Base-by-base conservation (phyloP, 2,329 filamentous ascomycete species). In the Whalleya microplaca region DNA sequence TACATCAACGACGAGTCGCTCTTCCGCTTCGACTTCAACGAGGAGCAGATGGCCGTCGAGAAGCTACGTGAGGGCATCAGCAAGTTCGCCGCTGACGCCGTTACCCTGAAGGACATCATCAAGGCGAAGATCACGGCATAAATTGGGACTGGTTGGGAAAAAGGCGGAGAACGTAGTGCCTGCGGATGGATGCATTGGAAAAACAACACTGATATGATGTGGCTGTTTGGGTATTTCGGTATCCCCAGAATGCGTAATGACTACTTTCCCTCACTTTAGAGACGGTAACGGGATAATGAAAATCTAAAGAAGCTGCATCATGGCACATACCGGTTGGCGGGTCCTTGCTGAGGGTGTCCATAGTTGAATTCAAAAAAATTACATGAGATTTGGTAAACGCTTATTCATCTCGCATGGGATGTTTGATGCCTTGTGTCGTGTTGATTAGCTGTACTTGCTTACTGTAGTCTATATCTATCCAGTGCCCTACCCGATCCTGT, bases 11-110 rank as follows among this genome's bases (percentile, higher is more conserved):
- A 95, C 78, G 95, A 99, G 86, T 71, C 92, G 51, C 73, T 79
- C 48, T 99, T 98, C 93, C 92, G 95, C 77, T 99, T 97, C 84
- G 90, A 93, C 80, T 96, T 99, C 88, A 99, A 99, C 85, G 95
- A 99, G 85, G 92, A 99, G 73, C 90, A 94, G 78, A 99, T 99
- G 95, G 95, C 91, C 63, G 92, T 96, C 66, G 93, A 98, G 89
- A 99, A 99, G 90, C 88, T 99, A 70, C 91, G 93, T 62, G 95
- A 99, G 82, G 95, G 95, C 80, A 99, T 99, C 84, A 96, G 91
- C 84, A 97, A 97, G 83, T 99, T 99, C 73, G 94, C 95, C 57
- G 95, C 95, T 68, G 95, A 99, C 73, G 93, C 95, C 67, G 81
- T 93, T 66, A 96, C 92, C 58, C 88, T 99, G 70, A 98, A 98